A percentile compares a stretch with the other conserved stretches of the same genome.
Evolutionary conservation across 495 filamentous ascomycete species (phyloP).

Genomic region (Penicillium lividum): DNA sequence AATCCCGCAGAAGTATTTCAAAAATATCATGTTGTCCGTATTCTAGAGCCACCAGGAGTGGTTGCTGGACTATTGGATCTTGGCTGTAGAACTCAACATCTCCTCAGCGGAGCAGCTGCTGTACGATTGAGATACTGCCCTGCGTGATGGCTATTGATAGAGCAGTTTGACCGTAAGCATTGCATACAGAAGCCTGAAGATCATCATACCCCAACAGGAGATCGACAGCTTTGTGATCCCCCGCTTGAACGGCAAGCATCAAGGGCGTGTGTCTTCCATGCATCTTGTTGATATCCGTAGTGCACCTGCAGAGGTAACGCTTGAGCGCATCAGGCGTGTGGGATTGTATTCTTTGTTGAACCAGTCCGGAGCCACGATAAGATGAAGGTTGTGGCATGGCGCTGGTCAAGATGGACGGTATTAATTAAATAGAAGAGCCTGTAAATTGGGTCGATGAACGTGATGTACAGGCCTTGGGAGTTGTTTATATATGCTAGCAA

Average conservation of each 20-base stretch:
- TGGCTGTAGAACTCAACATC: background rate
- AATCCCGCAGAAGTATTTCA: too few species aligned
- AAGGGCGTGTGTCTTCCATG: slow-evolving; percentile 1
- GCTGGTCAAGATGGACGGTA: too few species aligned
- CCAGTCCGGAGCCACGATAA: too few species aligned
- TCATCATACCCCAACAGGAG: background rate
- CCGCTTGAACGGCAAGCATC: background rate
- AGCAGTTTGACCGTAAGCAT: background rate
- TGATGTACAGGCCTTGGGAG: too few species aligned
- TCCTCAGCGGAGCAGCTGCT: background rate
- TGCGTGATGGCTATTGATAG: background rate
- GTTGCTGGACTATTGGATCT: background rate
- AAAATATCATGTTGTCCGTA: too few species aligned
- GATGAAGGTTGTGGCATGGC: too few species aligned
- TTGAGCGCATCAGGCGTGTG: background rate
- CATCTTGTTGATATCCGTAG: background rate
- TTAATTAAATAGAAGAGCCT: too few species aligned
- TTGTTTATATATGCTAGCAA: too few species aligned
- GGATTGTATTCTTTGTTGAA: background rate
- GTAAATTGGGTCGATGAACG: too few species aligned
- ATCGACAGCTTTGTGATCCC: background rate
- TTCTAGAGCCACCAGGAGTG: background rate
- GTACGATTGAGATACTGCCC: background rate
- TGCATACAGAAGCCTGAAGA: background rate
- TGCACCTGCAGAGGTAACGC: background rate